These are phyloP conservation scores for Zopfochytrium polystomum DNA, from an alignment of 371 early-diverging fungal genomes.

Conservation along the genomic window DNA sequence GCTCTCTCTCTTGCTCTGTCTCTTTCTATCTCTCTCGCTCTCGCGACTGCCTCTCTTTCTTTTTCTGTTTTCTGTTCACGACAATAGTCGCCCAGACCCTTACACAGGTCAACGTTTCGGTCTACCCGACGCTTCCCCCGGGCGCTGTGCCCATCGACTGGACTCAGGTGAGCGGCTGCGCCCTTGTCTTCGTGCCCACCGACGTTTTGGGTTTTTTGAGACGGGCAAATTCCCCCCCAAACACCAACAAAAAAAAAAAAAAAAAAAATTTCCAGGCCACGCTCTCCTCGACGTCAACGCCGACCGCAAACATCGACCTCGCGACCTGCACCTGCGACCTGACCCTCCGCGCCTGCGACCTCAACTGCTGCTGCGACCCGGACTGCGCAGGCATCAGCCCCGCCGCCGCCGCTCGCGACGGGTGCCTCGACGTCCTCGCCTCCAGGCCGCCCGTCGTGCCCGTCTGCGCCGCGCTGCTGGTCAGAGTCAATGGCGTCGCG, in stretches of 20 bases:
- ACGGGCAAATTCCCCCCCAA: slow-evolving; percentile 1
- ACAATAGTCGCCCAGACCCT: too few species aligned
- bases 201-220: not conserved
- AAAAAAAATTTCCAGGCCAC: slow-evolving; percentile 4
- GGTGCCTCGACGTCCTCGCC: not conserved
- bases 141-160: slow-evolving; percentile 13
- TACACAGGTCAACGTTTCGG: too few species aligned
- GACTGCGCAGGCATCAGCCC: slow-evolving; percentile 29
- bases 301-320: slow-evolving; percentile 7
- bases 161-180: slow-evolving; percentile 8
- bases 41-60: too few species aligned
- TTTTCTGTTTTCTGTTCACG: too few species aligned
- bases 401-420: not conserved
- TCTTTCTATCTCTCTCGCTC: too few species aligned
- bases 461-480: slow-evolving; percentile 18
- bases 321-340: slow-evolving; percentile 33
- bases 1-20: too few species aligned
- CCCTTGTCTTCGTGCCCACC: not conserved
- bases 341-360: slow-evolving; percentile 29
- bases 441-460: slow-evolving; percentile 6
- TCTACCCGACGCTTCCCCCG: slow-evolving; percentile 10
- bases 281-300: not conserved
- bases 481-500: slow-evolving; percentile 20
- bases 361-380: slow-evolving; percentile 40
- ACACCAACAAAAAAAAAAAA: not conserved